Base-by-base conservation (phyloP, 1,139 yeast genomes). In the Suhomyces anneliseae region DNA sequence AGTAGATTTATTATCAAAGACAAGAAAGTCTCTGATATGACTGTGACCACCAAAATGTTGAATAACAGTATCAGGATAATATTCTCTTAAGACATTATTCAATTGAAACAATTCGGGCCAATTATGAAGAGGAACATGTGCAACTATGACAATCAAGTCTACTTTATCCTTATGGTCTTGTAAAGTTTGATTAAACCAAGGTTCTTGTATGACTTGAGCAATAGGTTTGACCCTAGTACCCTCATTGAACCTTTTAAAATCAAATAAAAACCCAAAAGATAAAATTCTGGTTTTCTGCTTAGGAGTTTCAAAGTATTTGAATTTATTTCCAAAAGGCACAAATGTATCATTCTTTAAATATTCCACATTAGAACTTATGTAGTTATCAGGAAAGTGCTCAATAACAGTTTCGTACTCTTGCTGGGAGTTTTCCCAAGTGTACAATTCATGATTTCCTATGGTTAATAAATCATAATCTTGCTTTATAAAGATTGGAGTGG, bases 41-140 rank as follows among this genome's bases (percentile, higher is more conserved):
- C 95, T 84, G 66, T 93, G 99, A 0, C 98, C 99, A 1, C 98
- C 98, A 64, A 93, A 85, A 60, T 87, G 87, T 60, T 90, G 96
- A 43, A 93, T 87, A 1, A 84, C 74, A 0, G 79, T 76, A 27
- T 73, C 60, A 2, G 95, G 92, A 58, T 79, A 85, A 35, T 65
- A 72, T 24, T 62, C 51, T 46, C 98, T 76, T 38, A 93, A 66
- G 8, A 66, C 69, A 0, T 61, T 38, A 56, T 87, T 90, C 34
- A 87, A 64, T 2, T 64, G 55, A 43, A 72, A 69, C 55, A 85
- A 69, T 57, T 88, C 96, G 3, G 69, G 62, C 81, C 85, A 79
- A 15, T 60, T 54, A 50, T 72, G 81, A 2, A 90, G 82, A 0
- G 98, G 97, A 12, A 89, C 72, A 68, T 93, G 99, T 0, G 96